A percentile compares a stretch with the other conserved stretches of the same genome.
Conservation (phyloP, 1,284 basidiomycete species). For the Cutaneotrichosporon spelunceum region DNA sequence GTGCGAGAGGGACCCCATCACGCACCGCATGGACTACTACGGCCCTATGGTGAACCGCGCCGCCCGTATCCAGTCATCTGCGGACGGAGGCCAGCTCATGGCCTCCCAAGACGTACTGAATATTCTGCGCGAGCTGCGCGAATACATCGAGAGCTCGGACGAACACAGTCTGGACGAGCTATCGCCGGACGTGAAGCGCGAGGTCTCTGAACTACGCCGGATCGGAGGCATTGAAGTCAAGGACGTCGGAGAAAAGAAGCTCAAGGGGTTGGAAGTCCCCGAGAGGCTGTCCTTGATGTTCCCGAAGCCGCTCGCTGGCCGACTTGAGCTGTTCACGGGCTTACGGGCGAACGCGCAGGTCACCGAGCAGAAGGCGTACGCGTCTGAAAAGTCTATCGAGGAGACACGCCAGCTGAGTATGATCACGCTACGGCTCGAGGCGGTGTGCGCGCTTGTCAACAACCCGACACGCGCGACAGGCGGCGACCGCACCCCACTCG, state of each 20-base stretch:
- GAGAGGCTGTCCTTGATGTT: conserved; percentile 83
- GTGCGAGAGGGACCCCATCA: conserved; percentile 91
- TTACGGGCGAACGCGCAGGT: conserved; percentile 53
- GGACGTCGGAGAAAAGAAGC: conserved; percentile 80
- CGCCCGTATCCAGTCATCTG: conserved; percentile 76
- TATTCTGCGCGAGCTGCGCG: conserved; percentile 62
- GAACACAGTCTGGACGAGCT: conserved; percentile 52
- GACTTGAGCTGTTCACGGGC: conserved; percentile 61
- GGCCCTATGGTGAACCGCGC: conserved; percentile 91
- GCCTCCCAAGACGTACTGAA: conserved; percentile 83
- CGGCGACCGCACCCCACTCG: conserved; percentile 1
- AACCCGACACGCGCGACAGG: neutral
- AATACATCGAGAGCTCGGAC: conserved; percentile 53
- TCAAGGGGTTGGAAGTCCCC: conserved; percentile 89
- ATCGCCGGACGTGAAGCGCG: conserved; percentile 46
- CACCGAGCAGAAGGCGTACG: conserved; percentile 54
- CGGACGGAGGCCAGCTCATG: conserved; percentile 93
- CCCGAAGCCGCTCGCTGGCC: conserved; percentile 69
- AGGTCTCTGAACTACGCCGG: conserved; percentile 56
- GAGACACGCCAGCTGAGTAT: conserved; percentile 74
- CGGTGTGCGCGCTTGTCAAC: conserved; percentile 62
- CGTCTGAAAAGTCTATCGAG: conserved; percentile 65
- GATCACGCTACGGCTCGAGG: conserved; percentile 78
- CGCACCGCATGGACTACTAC: conserved; percentile 95
- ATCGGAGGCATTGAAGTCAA: conserved; percentile 69